Conservation (phyloP, 2,329 filamentous ascomycete genomes). For the Calonectria pseudoreteaudii region DNA sequence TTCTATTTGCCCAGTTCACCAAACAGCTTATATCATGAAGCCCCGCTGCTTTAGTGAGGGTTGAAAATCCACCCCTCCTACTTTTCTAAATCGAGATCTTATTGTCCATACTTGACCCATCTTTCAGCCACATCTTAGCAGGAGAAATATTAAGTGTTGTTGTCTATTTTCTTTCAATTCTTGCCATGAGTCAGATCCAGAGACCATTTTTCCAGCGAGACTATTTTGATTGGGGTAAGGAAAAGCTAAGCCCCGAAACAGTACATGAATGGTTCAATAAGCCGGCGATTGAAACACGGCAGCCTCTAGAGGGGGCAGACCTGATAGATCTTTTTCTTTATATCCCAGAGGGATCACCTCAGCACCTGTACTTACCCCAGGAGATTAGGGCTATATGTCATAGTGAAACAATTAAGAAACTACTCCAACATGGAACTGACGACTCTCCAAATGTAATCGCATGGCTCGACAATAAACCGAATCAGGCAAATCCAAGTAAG, state of each 20-base stretch:
- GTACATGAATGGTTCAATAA: neutral
- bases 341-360: slow-evolving; percentile 11
- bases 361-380: neutral
- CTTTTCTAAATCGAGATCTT: no score
- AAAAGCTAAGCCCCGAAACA: neutral
- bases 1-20: no score
- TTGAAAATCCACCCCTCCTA: no score
- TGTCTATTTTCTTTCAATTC: no score
- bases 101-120: no score
- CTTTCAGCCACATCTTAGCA: no score
- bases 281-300: neutral
- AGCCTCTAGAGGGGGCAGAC: neutral
- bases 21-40: no score
- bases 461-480: neutral
- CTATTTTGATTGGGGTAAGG: slow-evolving; percentile 2
- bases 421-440: neutral
- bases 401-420: neutral
- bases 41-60: no score
- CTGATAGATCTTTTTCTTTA: neutral
- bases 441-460: neutral
- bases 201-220: neutral
- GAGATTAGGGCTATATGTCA: neutral
- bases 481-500: neutral
- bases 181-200: neutral
- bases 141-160: no score